Base-by-base conservation (phyloP, 2,329 filamentous ascomycete species). In the Trichocomaceae sp. region DNA sequence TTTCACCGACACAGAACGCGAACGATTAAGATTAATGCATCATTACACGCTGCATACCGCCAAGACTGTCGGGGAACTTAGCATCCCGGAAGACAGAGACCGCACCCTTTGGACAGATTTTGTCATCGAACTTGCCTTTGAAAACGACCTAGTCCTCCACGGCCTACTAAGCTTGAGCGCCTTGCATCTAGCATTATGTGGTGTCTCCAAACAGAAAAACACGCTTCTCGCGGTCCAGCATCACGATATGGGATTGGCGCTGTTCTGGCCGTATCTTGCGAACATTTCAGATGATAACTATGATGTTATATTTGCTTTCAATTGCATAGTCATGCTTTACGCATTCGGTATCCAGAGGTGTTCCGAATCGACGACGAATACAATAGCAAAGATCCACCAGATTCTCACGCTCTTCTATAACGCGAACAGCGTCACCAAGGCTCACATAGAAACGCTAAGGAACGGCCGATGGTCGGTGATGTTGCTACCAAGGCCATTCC, bases 41-140 rank as follows among this genome's bases (percentile, higher is more conserved):
- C 49, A 56, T 8, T 56, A 56, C 41, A 56, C 50, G 10, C n/a
- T 44, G 12, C 50, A 52, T 23, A 45, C 50, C 8, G 54, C 54
- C 5, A 33, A 48, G 22, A 52, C 44, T 26, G 37, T 56, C n/a
- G 42, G 35, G 13, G 37, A 56, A 10, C 23, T 56, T 23, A 44
- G 44, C 39, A 44, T 52, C 9, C 49, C 50, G 23, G 2, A 22
- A 41, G 54, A 47, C 23, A 29, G 22, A 47, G 54, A 56, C 5
- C 20, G 35, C 17, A 37, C 49, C 5, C 8, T 56, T 1, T 56
- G 49, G 54, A 26, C 35, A 7, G 41, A 39, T 17, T 52, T 47
- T 47, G 50, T 39, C 3, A 35, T 52, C n/a, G 50, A 49, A 13
- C 50, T 56, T 3, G 54, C 54, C 9, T 47, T 56, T 10, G 49